phyloP scores from a whole-genome alignment of 495 filamentous ascomycete genomes.

The Acidiella bohemica region DNA sequence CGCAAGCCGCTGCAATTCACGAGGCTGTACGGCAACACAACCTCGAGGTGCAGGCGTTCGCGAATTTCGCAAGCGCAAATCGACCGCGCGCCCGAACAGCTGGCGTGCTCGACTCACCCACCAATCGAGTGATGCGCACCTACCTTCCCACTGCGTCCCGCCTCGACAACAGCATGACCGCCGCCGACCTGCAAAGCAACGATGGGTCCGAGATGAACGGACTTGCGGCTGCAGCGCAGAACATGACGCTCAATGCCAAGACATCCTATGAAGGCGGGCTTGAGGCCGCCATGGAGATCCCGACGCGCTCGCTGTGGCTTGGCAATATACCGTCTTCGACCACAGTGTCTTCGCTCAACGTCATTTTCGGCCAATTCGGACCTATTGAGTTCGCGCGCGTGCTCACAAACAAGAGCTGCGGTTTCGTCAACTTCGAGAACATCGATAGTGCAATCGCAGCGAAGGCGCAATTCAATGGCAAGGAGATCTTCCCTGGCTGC shows the following conservation, averaged over 20 bases:
- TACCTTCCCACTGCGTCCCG: conserved; percentile 73
- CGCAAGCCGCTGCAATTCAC: conserved; percentile 65
- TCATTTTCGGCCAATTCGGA: conserved; percentile 84
- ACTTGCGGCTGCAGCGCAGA: conserved; percentile 60
- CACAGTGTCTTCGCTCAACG: conserved; percentile 79
- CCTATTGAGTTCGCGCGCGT: conserved; percentile 86
- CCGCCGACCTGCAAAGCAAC: conserved; percentile 57
- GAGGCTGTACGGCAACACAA: conserved; percentile 90
- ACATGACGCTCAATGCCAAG: conserved; percentile 54
- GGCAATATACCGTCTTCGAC: conserved; percentile 97
- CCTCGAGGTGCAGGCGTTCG: conserved; percentile 81
- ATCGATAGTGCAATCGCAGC: conserved; percentile 81
- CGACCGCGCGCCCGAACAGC: conserved; percentile 81
- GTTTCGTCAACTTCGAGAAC: conserved; percentile 93
- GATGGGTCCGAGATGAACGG: conserved; percentile 64
- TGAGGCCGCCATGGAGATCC: conserved; percentile 71
- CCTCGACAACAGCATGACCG: conserved; percentile 71
- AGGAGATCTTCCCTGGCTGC: conserved; percentile 95
- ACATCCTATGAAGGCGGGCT: conserved; percentile 34
- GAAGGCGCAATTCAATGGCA: conserved; percentile 75
- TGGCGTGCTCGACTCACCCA: conserved; percentile 76
- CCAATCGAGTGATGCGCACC: conserved; percentile 54
- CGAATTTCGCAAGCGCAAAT: conserved; percentile 62
- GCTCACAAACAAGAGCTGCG: conserved; percentile 96
- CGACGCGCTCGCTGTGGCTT: conserved; percentile 89